These are phyloP conservation scores for Sarcodon aspratus DNA, from an alignment of 768 basidiomycete species.

Conservation along the genomic window DNA sequence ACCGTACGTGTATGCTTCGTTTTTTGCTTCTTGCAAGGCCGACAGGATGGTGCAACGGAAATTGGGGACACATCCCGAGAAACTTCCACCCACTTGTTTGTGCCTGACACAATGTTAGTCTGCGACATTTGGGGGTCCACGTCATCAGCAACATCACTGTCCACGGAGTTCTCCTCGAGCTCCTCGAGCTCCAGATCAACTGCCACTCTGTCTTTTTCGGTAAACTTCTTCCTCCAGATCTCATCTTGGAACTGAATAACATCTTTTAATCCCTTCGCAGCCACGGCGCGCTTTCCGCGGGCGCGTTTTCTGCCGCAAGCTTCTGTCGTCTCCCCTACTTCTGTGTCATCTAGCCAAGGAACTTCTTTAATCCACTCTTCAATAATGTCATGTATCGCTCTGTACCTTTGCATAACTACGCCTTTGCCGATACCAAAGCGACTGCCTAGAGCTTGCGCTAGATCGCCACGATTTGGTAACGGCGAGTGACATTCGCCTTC, in stretches of 20 bases:
- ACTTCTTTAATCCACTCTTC: conserved; percentile 50
- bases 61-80: conserved; percentile 1
- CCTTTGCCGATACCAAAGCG: conserved; percentile 38
- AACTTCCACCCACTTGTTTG: conserved; percentile 3
- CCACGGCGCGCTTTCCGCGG: conserved; percentile 43
- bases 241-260: conserved; percentile 59
- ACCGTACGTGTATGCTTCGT: conserved; percentile 19
- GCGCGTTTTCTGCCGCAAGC: conserved; percentile 42
- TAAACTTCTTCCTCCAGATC: conserved; percentile 35
- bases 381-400: conserved; percentile 47
- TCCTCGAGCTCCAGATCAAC: conserved; percentile 22
- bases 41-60: conserved; percentile 2
- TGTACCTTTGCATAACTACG: conserved; percentile 62
- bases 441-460: conserved; percentile 44
- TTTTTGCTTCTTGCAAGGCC: conserved; percentile 20
- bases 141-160: conserved; percentile 1
- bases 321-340: conserved; percentile 19
- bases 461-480: conserved; percentile 40
- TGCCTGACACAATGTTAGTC: background rate
- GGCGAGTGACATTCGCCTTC: conserved; percentile 52
- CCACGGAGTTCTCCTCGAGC: conserved; percentile 15
- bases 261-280: conserved; percentile 60
- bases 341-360: conserved; percentile 62
- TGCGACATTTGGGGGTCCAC: background rate
- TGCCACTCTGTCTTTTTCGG: conserved; percentile 21